Evolutionary conservation across 2,329 filamentous ascomycete species (phyloP), one percentile per base, ranked within the genome.

Genomic region (Diplocarpon mali): DNA sequence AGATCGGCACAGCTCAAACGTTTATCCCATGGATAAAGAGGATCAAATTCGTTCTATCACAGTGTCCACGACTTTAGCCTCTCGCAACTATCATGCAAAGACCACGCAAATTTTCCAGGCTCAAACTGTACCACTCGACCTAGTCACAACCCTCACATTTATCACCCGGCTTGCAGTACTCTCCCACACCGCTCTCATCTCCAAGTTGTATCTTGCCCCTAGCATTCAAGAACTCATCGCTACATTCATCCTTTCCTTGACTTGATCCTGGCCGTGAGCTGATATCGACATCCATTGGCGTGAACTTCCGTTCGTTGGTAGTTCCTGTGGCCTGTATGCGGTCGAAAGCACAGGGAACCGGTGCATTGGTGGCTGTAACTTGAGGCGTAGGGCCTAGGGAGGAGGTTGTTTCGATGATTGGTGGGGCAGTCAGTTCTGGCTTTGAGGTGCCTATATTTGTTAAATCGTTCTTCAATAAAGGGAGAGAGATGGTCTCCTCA

Each of bases 171-270:
- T 35, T 43, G 45, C 48, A 51, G 35, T 39, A 49, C 15, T 35
- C 44, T 10, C 17, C 17, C 7, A 17, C 40, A 2, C 31, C 43
- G 12, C 24, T 27, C 15, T 36, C 45, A 27, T 39, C 44, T 35
- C 42, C 43, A 46, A 52, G 43, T 29, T 44, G 47, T 42, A 50
- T 49, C 49, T 49, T 53, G 24, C 44, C 51, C 38, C 44, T 48
- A 14, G 36, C 20, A 40, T 47, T 45, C 37, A 46, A 14, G 16
- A 41, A 35, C 31, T 42, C 42, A n/a, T 11, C 20, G 24, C 29
- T 32, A 16, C 40, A 32, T 14, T 15, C 35, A 31, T 35, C 44
- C 35, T 37, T 24, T 9, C 34, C 40, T 30, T 13, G 34, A 27
- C 42, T 35, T 14, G 37, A 34, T 13, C n/a, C 30, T n/a, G 46